phyloP scores from a whole-genome alignment of 139 green algal species.

The Spirogloea muscicola region DNA sequence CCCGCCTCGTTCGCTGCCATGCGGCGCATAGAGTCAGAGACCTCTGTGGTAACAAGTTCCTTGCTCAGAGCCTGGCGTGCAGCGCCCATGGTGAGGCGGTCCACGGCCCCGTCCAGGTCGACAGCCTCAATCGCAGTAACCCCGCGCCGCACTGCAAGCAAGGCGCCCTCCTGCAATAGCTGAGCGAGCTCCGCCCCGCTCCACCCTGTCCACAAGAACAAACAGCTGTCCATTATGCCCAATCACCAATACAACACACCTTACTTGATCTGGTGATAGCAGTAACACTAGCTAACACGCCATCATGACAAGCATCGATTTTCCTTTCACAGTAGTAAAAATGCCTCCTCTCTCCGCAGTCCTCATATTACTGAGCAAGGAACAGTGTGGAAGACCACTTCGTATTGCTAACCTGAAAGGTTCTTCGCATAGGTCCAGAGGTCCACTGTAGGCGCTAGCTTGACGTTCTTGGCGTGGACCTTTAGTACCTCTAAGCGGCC shows the following conservation, averaged over 20 bases:
- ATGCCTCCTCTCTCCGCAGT: too few relatives aligned
- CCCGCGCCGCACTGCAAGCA: constrained; percentile 64
- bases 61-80: neutral
- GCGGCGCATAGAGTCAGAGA: neutral
- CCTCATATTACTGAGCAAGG: too few relatives aligned
- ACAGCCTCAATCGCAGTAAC: constrained; percentile 34
- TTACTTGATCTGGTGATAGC: too few relatives aligned
- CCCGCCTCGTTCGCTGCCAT: constrained; percentile 41
- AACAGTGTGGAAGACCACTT: too few relatives aligned
- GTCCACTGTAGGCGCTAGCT: constrained; percentile 72
- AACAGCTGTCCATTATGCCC: too few relatives aligned
- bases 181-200: constrained; percentile 88
- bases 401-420: constrained; percentile 70
- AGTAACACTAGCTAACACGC: too few relatives aligned
- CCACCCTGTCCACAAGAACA: too few relatives aligned
- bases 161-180: constrained; percentile 91
- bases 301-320: too few relatives aligned
- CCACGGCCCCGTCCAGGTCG: constrained; percentile 77
- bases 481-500: constrained; percentile 69
- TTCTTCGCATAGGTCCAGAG: constrained; percentile 84
- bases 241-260: too few relatives aligned
- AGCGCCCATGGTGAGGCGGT: constrained; percentile 60
- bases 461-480: constrained; percentile 63
- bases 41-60: neutral
- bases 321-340: too few relatives aligned